These are phyloP conservation scores for Didymella segeticola DNA, from an alignment of 2,329 filamentous ascomycete genomes.

Conservation along the genomic window DNA sequence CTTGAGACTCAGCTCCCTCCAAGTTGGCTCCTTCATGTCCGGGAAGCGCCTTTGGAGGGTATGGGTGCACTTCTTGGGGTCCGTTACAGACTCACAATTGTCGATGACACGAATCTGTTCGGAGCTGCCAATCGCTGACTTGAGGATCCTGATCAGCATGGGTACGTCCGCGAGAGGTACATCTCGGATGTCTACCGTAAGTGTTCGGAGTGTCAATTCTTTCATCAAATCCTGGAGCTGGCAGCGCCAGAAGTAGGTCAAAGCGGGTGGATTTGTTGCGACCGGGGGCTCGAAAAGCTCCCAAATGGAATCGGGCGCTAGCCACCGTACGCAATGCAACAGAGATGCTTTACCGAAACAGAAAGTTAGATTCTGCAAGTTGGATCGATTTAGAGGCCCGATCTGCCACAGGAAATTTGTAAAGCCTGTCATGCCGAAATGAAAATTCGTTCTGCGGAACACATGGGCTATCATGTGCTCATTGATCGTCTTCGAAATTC, in stretches of 20 bases:
- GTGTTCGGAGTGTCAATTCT: conserved; percentile 31
- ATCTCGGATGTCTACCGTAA: conserved; percentile 33
- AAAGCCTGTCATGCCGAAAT: conserved; percentile 32
- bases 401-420: conserved; percentile 30
- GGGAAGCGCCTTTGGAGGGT: background rate
- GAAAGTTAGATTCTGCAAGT: conserved; percentile 33
- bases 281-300: conserved; percentile 36
- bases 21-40: background rate
- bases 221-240: conserved; percentile 37
- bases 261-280: conserved; percentile 20
- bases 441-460: conserved; percentile 36
- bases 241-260: conserved; percentile 42
- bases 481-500: conserved; percentile 28
- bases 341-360: conserved; percentile 28
- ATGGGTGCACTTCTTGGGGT: background rate
- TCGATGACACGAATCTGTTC: conserved; percentile 4
- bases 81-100: background rate
- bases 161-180: conserved; percentile 28
- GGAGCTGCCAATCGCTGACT: conserved; percentile 25
- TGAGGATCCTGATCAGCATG: conserved; percentile 33
- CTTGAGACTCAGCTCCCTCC: conserved; percentile 2
- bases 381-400: conserved; percentile 30
- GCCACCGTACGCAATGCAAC: conserved; percentile 41
- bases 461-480: conserved; percentile 29
- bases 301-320: conserved; percentile 38